Evolutionary conservation across 2,329 filamentous ascomycete species (phyloP), one percentile per base, ranked within the genome.

Genomic region (Aspergillus floridensis): DNA sequence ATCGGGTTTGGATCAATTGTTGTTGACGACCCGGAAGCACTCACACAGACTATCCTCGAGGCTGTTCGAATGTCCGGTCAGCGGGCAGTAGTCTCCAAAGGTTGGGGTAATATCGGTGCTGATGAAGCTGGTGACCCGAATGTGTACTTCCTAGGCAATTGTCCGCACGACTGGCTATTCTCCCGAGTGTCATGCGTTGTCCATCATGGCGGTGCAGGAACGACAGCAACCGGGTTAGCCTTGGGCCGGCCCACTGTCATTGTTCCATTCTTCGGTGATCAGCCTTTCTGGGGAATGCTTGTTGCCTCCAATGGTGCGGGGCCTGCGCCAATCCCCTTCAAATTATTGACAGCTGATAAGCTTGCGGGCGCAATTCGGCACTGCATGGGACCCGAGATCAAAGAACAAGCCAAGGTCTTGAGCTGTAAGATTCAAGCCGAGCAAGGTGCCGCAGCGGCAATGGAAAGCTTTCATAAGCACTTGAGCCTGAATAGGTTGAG

Each of bases 101-200:
- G 91, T 6, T 95, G 91, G 91, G 90, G 91, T 57, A 89, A 90
- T 0, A 80, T 95, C 5, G 91, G 90, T 41, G 88, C 84, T 0
- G 88, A 91, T 68, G 80, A 86, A 46, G 71, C 89, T 7, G 82
- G 82, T 1, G 74, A 90, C 24, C 89, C 89, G 0, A 85, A 91
- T 5, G 85, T 11, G 84, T 93, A 4, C 91, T 89, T 95, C 88
- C 80, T 95, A 46, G 91, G 90, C 12, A 93, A 93, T 68, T 88
- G 88, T 46, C 91, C 91, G 2, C 91, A 96, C 64, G 91, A 95
- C 74, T 96, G 91, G 91, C 77, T 96, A 0, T 96, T 96, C 74
- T 82, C 90, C 64, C 86, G 83, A 41, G 90, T 95, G 1, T 88
- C 89, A 0, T 87, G 86, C 48, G 91, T 95, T 1, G 88, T 93